Percentiles rank a stretch among this genome's conserved stretches.
phyloP scores from a whole-genome alignment of 2,329 filamentous ascomycete genomes.

The Lachnellula cervina region DNA sequence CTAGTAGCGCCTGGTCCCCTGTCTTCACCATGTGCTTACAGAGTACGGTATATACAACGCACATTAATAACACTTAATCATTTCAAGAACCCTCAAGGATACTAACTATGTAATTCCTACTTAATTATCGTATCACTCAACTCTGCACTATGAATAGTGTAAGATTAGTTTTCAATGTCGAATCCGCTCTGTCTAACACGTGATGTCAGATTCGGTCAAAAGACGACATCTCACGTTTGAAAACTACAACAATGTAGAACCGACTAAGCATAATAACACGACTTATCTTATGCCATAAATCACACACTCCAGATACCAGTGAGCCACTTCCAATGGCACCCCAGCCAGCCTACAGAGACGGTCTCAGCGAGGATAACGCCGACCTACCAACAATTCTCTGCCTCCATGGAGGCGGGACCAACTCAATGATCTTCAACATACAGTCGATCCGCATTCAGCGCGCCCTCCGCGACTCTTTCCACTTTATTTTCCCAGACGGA shows the following conservation, averaged over 20 bases:
- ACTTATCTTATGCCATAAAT: not conserved
- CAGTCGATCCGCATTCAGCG: slow-evolving; percentile 13
- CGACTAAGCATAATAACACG: not conserved
- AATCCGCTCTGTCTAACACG: not conserved
- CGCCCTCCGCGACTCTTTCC: slow-evolving; percentile 6
- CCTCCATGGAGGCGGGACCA: slow-evolving; percentile 13
- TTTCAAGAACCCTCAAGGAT: too few species aligned
- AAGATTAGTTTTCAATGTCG: too few species aligned
- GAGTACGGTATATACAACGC: too few species aligned
- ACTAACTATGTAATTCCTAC: too few species aligned
- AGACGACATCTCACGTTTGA: not conserved
- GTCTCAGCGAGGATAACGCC: not conserved
- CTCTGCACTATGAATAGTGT: too few species aligned
- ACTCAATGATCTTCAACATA: slow-evolving; percentile 12
- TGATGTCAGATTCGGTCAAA: not conserved
- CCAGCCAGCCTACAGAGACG: not conserved
- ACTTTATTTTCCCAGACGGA: slow-evolving; percentile 16
- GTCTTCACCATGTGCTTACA: too few species aligned
- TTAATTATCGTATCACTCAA: too few species aligned
- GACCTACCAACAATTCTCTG: slow-evolving; percentile 12
- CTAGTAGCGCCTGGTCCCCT: too few species aligned
- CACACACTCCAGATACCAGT: not conserved
- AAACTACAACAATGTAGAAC: not conserved
- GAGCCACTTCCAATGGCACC: not conserved
- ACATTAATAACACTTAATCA: too few species aligned